These are phyloP conservation scores for Trametes gibbosa DNA, from an alignment of 768 basidiomycete species.

Conservation along the genomic window DNA sequence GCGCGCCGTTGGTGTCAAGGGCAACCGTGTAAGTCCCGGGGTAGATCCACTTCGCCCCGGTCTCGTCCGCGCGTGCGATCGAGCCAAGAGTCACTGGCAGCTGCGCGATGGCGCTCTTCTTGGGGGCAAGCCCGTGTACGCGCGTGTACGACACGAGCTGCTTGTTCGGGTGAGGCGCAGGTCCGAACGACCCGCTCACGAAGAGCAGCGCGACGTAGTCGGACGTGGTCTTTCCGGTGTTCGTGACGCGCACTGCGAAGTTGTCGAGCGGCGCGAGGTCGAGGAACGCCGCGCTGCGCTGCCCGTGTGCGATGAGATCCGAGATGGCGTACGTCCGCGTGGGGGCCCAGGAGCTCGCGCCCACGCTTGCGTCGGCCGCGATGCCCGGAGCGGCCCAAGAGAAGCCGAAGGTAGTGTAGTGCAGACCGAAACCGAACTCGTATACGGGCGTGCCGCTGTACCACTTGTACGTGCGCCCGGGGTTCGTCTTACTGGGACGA, in stretches of 20 bases:
- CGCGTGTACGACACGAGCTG: conserved; percentile 50
- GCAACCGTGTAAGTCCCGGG: conserved; percentile 42
- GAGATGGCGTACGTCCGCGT: conserved; percentile 43
- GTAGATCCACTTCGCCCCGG: conserved; percentile 45
- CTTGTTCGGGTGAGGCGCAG: conserved; percentile 51
- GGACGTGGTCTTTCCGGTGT: conserved; percentile 46
- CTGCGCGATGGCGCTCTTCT: conserved; percentile 31
- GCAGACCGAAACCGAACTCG: conserved; percentile 52
- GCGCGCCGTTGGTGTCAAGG: conserved; percentile 40
- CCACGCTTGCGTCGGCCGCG: background rate
- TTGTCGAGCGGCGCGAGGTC: conserved; percentile 50
- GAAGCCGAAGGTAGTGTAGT: conserved; percentile 50
- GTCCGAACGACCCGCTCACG: conserved; percentile 45
- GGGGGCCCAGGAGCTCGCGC: background rate
- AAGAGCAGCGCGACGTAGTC: conserved; percentile 58
- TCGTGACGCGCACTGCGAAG: conserved; percentile 47
- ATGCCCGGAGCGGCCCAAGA: conserved; percentile 32
- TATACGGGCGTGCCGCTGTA: conserved; percentile 50
- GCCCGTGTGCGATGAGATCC: conserved; percentile 31
- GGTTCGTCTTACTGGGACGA: conserved; percentile 45
- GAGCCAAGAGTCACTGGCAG: conserved; percentile 47
- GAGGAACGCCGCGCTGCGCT: conserved; percentile 23
- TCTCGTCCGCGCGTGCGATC: conserved; percentile 45
- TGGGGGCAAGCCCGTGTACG: conserved; percentile 32
- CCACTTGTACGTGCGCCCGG: conserved; percentile 61